Conservation (phyloP, 345 rosid species). For the Syzygium aromaticum region DNA sequence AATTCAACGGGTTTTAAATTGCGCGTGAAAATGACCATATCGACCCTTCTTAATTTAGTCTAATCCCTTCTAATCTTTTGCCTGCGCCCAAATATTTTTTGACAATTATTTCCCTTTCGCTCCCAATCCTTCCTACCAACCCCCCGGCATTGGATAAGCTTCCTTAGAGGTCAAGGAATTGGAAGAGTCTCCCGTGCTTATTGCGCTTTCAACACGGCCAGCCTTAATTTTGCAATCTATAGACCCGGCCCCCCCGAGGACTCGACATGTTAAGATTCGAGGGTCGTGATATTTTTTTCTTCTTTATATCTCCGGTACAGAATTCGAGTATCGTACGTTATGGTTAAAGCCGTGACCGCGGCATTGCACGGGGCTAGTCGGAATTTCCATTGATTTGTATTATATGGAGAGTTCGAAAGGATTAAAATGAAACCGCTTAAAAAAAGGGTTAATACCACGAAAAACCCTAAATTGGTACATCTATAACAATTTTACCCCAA, state of each 20-base stretch:
- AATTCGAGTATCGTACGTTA: background rate
- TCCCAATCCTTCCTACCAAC: background rate
- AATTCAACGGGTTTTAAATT: background rate
- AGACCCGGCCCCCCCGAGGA: background rate
- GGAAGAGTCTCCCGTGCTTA: background rate
- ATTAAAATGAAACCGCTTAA: background rate
- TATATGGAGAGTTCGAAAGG: background rate
- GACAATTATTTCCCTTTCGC: background rate
- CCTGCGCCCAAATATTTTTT: background rate
- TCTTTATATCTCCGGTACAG: rapidly evolving
- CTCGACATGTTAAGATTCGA: background rate
- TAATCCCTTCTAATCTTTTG: background rate
- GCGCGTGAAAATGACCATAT: background rate
- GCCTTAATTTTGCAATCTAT: background rate
- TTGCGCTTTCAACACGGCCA: background rate
- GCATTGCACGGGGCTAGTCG: background rate
- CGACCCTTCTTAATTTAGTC: background rate
- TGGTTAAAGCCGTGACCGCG: background rate
- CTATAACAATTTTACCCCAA: too few species aligned
- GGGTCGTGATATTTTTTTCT: too few species aligned
- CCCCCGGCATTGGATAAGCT: background rate
- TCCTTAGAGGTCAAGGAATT: background rate
- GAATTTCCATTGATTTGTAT: too few species aligned
- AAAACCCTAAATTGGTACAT: too few species aligned
- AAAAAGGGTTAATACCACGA: too few species aligned